Evolutionary conservation across 306 rosid species (phyloP).

Genomic region (Vigna reflexopilosa): DNA sequence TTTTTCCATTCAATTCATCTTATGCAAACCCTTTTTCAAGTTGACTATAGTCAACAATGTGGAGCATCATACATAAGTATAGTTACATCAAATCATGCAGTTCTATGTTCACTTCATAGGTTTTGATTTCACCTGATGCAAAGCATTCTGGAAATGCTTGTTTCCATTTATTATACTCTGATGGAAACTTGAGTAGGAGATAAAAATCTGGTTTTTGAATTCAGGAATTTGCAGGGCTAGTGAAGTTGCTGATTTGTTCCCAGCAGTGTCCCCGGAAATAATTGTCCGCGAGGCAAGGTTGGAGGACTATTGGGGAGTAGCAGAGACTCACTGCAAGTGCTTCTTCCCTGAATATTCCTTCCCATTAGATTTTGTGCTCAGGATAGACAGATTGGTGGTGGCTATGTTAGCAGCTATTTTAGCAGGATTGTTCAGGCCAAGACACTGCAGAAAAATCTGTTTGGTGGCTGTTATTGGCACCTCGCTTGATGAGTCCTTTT

Average conservation of each 20-base stretch:
- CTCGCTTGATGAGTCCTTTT: conserved; percentile 61
- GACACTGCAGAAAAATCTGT: conserved; percentile 66
- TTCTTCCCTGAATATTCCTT: conserved; percentile 85
- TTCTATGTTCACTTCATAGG: not conserved
- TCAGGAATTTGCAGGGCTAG: conserved; percentile 80
- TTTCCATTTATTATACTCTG: not conserved
- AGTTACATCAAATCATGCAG: not conserved
- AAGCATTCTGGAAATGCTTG: not conserved
- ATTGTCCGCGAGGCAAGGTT: conserved; percentile 83
- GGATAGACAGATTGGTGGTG: conserved; percentile 71
- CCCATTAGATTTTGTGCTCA: conserved; percentile 77
- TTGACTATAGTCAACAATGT: conserved; percentile 2
- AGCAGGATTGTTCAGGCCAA: conserved; percentile 67
- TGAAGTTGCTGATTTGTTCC: conserved; percentile 75
- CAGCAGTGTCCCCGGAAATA: conserved; percentile 67
- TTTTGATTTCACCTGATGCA: conserved; percentile 2
- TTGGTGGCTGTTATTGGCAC: conserved; percentile 75
- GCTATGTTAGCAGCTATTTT: conserved; percentile 71
- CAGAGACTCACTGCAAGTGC: conserved; percentile 92
- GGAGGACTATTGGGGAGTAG: conserved; percentile 93
- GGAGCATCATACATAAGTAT: not conserved
- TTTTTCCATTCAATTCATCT: not conserved
- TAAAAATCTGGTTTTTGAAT: conserved; percentile 42
- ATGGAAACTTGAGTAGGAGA: not conserved
- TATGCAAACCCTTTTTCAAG: conserved; percentile 1